Evolutionary conservation across 2,329 filamentous ascomycete species (phyloP).

Genomic region (Phoma sp.): DNA sequence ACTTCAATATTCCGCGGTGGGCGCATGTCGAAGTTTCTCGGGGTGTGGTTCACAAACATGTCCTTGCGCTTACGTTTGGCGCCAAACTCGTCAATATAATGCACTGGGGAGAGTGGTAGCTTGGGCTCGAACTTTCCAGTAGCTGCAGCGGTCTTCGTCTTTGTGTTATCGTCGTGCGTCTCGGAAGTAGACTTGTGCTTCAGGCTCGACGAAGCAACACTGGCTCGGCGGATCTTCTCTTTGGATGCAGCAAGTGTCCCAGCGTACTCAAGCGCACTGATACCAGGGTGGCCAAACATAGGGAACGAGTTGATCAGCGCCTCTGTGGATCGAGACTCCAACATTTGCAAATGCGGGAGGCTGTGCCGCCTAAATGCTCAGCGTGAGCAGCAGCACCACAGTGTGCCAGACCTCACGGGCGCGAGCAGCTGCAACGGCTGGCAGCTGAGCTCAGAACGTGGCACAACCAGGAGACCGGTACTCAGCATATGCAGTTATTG

Average conservation of each 20-base stretch:
- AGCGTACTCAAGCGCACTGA: slow-evolving; percentile 44
- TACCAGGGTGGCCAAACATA: slow-evolving; percentile 46
- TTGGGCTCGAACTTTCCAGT: slow-evolving; percentile 17
- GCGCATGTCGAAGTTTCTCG: slow-evolving; percentile 37
- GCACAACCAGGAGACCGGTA: slow-evolving; percentile 30
- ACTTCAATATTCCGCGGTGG: slow-evolving; percentile 26
- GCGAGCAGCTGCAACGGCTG: slow-evolving; percentile 17
- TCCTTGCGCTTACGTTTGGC: slow-evolving; percentile 36
- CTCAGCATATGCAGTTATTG: slow-evolving; percentile 31
- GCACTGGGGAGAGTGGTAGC: slow-evolving; percentile 20
- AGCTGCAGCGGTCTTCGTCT: slow-evolving; percentile 21
- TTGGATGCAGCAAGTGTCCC: slow-evolving; percentile 25
- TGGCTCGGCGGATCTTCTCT: slow-evolving; percentile 24
- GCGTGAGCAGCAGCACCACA: slow-evolving; percentile 11
- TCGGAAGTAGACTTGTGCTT: slow-evolving; percentile 29
- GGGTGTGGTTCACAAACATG: slow-evolving; percentile 47
- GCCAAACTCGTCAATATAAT: slow-evolving; percentile 31
- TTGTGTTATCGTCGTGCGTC: slow-evolving; percentile 29
- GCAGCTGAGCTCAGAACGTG: slow-evolving; percentile 28
- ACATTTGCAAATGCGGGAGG: slow-evolving; percentile 23
- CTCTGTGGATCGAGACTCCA: slow-evolving; percentile 29
- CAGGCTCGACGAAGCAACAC: slow-evolving; percentile 26
- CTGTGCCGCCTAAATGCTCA: slow-evolving; percentile 23
- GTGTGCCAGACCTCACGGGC: slow-evolving; percentile 17
- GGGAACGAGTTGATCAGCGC: slow-evolving; percentile 32